These are phyloP conservation scores for Cladochytrium replicatum DNA, from an alignment of 192 early-diverging fungal genomes.

Conservation along the genomic window DNA sequence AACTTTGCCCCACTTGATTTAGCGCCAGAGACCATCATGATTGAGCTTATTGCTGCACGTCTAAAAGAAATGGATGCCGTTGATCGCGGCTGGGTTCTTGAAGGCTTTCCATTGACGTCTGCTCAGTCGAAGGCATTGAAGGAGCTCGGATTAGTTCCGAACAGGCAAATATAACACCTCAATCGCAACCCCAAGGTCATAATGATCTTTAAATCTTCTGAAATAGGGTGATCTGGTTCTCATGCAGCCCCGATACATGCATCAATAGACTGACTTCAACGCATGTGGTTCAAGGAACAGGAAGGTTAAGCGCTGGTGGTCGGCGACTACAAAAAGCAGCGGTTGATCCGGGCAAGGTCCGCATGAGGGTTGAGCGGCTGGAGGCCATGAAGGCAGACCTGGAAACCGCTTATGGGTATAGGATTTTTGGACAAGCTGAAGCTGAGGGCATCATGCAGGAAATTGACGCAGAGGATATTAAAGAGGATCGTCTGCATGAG, in stretches of 20 bases:
- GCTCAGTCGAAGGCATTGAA: constrained; percentile 23
- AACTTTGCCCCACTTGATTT: neutral
- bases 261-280: no score
- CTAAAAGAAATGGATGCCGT: constrained; percentile 29
- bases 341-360: no score
- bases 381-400: no score
- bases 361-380: no score
- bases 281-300: no score
- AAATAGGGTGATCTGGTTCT: neutral
- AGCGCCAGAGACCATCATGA: constrained; percentile 30
- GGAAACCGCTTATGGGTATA: no score
- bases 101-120: constrained; percentile 33
- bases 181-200: no score
- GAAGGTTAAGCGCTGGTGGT: no score
- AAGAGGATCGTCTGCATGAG: no score
- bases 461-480: constrained; percentile 30
- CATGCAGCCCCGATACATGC: neutral
- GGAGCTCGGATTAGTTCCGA: constrained; percentile 27
- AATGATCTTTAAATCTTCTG: no score
- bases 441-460: constrained; percentile 33
- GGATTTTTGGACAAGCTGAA: no score
- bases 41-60: constrained; percentile 19
- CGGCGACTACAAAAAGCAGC: no score
- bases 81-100: constrained; percentile 38
- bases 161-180: constrained; percentile 20